Base-by-base conservation (phyloP, 805 yeast species). In the Saturnispora kantuleensis region DNA sequence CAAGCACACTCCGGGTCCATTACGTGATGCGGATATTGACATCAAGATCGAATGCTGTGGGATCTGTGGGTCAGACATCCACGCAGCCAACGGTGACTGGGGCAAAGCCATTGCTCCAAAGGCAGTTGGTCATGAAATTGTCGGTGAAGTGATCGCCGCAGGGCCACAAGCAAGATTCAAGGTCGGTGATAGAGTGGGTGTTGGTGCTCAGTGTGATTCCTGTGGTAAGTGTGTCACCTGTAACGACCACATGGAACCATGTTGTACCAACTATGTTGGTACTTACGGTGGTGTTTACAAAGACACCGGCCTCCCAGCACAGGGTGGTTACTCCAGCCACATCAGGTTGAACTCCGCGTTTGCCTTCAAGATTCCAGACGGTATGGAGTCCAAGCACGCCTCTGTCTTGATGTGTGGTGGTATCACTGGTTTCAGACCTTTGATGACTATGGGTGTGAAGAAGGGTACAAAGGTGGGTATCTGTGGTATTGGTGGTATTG, bases 381-480 rank as follows among this genome's bases (percentile, higher is more conserved):
- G 43, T 12, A 52, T 75, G 48, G 62, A 57, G 13, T 57, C 71
- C 6, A 60, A 56, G 30, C 58, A 56, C 35, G 77, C 68, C 38
- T 79, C 79, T n/a, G 79, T 80, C 17, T 58, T 75, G 60, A 56
- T 75, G 55, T 75, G 80, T 61, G 81, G 76, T 46, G 81, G 79
- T 38, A 62, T 74, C 46, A 75, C 79, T 7, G 74, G 69, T 13
- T 75, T 63, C 53, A 70, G 75, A 21, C 81, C 81, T 17, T 58
- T 74, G 50, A 45, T 56, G n/a, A 55, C 54, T 3, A 52, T 58
- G 18, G 71, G 70, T 28, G 67, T 65, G 53, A 75, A 71, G 45
- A 68, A 70, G 39, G 77, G 76, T 39, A 67, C 66, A 48, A 68
- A 63, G 41, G 75, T 75, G 39, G 81, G 77, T 52, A 64, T 77